phyloP scores from a whole-genome alignment of 441 rosid species.

The Bruguiera hainesii region DNA sequence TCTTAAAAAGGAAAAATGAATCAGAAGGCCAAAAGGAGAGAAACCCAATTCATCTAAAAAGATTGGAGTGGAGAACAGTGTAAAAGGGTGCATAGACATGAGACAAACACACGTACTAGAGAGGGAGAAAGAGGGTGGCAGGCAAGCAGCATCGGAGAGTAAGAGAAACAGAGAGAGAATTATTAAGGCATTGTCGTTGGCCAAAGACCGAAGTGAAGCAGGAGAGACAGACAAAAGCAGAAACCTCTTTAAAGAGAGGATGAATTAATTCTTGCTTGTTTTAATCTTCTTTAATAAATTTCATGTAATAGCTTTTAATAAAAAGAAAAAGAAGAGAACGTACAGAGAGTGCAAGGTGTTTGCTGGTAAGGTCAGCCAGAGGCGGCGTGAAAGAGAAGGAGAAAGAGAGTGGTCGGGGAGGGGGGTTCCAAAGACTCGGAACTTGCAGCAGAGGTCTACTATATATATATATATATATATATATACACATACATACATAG shows the following conservation, averaged over 20 bases:
- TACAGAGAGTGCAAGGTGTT: conserved; percentile 46
- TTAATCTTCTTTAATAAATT: neutral
- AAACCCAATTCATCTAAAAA: conserved; percentile 38
- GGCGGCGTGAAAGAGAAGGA: conserved; percentile 81
- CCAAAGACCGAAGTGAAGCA: conserved; percentile 10
- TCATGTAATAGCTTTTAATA: neutral
- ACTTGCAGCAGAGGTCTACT: too few species aligned
- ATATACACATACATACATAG: too few species aligned
- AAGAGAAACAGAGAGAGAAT: conserved; percentile 20
- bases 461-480: too few species aligned
- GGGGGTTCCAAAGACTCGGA: neutral
- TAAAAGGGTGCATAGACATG: neutral
- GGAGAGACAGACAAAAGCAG: neutral
- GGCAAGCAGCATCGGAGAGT: conserved; percentile 5
- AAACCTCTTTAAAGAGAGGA: neutral
- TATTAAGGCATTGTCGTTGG: conserved; percentile 17
- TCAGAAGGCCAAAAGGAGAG: conserved; percentile 19
- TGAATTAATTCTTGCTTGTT: conserved; percentile 4
- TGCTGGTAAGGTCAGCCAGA: conserved; percentile 34
- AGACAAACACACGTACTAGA: neutral
- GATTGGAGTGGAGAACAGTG: conserved; percentile 24
- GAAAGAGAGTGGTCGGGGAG: conserved; percentile 5
- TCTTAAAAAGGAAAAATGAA: conserved; percentile 18
- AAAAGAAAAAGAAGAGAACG: conserved; percentile 21
- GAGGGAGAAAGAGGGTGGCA: conserved; percentile 4